These are phyloP conservation scores for Sutorius eximius DNA, from an alignment of 1,284 basidiomycete genomes.

Conservation along the genomic window DNA sequence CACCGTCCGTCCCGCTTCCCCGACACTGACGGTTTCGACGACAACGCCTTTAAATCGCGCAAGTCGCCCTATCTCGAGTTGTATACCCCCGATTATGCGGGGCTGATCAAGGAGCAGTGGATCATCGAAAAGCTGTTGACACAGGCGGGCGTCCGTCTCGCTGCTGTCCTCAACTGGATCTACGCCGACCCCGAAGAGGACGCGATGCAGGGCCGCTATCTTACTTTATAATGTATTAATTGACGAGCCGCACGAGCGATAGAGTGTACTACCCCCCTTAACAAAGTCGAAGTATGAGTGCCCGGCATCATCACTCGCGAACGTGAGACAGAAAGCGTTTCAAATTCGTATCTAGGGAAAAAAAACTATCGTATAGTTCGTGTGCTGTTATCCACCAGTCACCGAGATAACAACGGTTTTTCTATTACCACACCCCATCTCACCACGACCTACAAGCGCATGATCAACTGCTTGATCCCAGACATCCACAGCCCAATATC, in stretches of 20 bases:
- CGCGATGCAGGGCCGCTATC: not conserved
- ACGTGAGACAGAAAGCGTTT: not conserved
- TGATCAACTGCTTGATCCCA: slow-evolving; percentile 80
- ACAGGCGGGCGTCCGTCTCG: slow-evolving; percentile 79
- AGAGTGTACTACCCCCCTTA: not conserved
- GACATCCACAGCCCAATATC: slow-evolving; percentile 89
- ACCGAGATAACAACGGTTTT: not conserved
- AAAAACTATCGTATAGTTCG: not conserved
- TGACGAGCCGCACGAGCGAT: not conserved
- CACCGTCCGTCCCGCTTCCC: not conserved
- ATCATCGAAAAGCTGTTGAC: slow-evolving; percentile 81
- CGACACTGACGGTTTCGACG: not conserved
- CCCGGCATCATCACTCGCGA: not conserved
- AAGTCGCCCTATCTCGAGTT: slow-evolving; percentile 62
- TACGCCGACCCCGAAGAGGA: slow-evolving; percentile 38
- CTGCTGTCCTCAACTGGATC: slow-evolving; percentile 77
- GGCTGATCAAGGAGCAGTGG: slow-evolving; percentile 63
- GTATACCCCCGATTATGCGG: slow-evolving; percentile 83
- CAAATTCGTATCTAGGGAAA: slow-evolving; percentile 1
- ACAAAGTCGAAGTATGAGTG: no score
- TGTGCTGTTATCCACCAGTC: not conserved
- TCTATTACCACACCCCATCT: not conserved
- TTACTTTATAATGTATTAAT: slow-evolving; percentile 2
- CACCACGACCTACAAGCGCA: slow-evolving; percentile 46
- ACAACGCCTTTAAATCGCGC: slow-evolving; percentile 2